phyloP scores from a whole-genome alignment of 2,329 filamentous ascomycete species.

The Cladorrhinum sp. region DNA sequence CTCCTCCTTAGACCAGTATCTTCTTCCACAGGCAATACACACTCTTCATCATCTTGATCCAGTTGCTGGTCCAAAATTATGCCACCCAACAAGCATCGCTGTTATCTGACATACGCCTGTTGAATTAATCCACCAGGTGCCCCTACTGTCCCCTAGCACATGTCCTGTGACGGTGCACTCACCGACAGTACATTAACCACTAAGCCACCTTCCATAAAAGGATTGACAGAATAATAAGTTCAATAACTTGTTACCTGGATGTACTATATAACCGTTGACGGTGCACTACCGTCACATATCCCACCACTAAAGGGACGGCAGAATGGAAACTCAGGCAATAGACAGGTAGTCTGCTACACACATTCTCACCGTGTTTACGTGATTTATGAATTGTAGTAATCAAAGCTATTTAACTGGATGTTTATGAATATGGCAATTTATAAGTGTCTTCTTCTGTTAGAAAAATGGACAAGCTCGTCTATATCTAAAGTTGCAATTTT shows the following conservation, averaged over 20 bases:
- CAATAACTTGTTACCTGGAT: no score
- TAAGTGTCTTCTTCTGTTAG: constrained; percentile 3
- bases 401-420: constrained; percentile 1
- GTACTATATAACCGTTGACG: no score
- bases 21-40: no score
- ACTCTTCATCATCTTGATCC: no score
- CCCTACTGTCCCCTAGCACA: constrained; percentile 3
- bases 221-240: no score
- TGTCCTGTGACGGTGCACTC: no score
- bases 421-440: background rate
- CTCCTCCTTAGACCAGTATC: no score
- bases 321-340: background rate
- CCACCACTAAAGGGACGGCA: background rate
- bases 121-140: constrained; percentile 2
- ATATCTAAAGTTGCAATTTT: no score
- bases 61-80: no score
- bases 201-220: no score
- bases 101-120: background rate
- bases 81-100: no score
- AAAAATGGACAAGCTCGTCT: constrained; percentile 2
- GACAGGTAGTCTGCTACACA: background rate
- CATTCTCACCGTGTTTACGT: constrained; percentile 2
- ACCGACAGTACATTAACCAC: background rate
- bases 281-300: no score
- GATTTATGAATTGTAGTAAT: constrained; percentile 1